These are phyloP conservation scores for Streptanthus diversifolius DNA, from an alignment of 345 rosid species.

Conservation along the genomic window DNA sequence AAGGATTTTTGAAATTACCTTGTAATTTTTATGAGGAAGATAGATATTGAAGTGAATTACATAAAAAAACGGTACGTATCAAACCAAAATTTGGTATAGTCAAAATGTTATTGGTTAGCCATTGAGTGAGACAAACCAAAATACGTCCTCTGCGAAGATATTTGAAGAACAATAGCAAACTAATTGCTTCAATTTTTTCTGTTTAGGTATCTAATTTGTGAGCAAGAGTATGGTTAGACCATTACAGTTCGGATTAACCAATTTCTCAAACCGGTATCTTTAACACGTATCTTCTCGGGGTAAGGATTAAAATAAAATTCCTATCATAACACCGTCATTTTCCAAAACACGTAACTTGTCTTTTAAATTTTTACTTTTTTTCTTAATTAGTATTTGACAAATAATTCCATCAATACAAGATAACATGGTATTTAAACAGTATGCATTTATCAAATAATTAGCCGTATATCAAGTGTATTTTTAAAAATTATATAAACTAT, in stretches of 20 bases:
- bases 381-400: background rate
- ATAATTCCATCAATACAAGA: no score
- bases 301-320: background rate
- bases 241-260: background rate
- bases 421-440: no score
- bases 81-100: background rate
- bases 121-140: background rate
- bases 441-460: no score
- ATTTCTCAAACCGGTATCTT: background rate
- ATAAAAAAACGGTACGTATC: constrained; percentile 22
- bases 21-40: no score
- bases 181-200: background rate
- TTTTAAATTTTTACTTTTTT: no score
- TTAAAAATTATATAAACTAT: no score
- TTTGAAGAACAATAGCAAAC: background rate
- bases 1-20: no score
- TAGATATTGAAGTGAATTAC: background rate
- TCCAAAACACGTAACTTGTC: background rate
- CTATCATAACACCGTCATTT: constrained; percentile 10
- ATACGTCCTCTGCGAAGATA: background rate
- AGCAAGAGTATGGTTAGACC: background rate
- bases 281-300: constrained; percentile 17
- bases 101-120: background rate
- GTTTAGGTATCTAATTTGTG: background rate
- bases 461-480: no score